Conservation (phyloP, 129 eudicot species). For the Lactuca saligna region DNA sequence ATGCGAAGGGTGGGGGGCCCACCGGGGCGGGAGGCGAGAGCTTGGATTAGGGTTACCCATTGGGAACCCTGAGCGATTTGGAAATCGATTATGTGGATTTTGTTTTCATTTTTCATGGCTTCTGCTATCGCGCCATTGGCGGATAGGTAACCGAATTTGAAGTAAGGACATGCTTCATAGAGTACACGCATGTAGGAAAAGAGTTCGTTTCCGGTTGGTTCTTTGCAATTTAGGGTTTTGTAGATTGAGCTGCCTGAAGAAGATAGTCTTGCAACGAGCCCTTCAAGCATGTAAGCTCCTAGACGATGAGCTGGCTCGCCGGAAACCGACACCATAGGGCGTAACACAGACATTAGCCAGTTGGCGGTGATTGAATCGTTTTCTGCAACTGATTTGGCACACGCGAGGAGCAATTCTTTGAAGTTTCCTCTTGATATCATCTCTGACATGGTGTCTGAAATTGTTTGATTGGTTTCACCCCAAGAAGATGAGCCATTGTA, state of each 20-base stretch:
- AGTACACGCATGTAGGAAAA: conserved; percentile 47
- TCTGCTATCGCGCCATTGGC: conserved; percentile 68
- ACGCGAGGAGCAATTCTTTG: conserved; percentile 43
- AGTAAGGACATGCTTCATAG: conserved; percentile 54
- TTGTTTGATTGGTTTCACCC: conserved; percentile 19
- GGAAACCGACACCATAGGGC: conserved; percentile 54
- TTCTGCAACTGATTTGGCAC: conserved; percentile 56
- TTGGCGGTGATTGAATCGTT: conserved; percentile 46
- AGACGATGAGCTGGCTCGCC: conserved; percentile 51
- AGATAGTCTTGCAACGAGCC: conserved; percentile 50
- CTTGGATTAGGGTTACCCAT: conserved; percentile 57
- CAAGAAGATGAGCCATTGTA: conserved; percentile 15
- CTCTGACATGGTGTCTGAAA: conserved; percentile 26
- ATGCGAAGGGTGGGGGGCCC: conserved; percentile 61
- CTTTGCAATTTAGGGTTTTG: conserved; percentile 45
- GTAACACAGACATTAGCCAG: conserved; percentile 51
- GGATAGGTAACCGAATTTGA: conserved; percentile 62
- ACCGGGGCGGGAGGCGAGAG: conserved; percentile 59
- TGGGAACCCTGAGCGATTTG: conserved; percentile 55
- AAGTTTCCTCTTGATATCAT: conserved; percentile 40
- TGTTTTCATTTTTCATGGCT: conserved; percentile 54
- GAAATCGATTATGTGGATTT: conserved; percentile 59
- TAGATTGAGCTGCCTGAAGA: conserved; percentile 56
- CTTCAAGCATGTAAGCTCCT: conserved; percentile 70
- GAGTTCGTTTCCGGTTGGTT: conserved; percentile 46